These are phyloP conservation scores for Saussurea involucrata DNA, from an alignment of 129 eudicot genomes.

Conservation along the genomic window DNA sequence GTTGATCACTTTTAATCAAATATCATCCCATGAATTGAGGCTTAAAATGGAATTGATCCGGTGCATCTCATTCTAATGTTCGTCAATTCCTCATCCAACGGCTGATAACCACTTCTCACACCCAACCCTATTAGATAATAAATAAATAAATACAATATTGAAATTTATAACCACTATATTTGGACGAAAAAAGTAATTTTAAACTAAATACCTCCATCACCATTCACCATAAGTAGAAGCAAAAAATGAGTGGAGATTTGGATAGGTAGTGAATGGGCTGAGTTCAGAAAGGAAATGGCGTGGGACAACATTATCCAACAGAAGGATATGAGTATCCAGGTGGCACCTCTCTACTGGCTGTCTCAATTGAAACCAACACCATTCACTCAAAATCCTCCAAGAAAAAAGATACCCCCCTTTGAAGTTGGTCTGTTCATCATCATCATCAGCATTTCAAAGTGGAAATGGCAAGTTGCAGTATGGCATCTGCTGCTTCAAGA, in stretches of 20 bases:
- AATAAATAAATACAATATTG: not conserved
- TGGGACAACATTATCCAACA: conserved; percentile 7
- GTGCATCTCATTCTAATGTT: no score
- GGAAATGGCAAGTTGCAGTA: conserved; percentile 67
- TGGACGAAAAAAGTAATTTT: not conserved
- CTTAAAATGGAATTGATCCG: no score
- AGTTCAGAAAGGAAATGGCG: conserved; percentile 6
- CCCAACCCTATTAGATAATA: no score
- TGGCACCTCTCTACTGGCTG: conserved; percentile 43
- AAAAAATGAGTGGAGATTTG: not conserved
- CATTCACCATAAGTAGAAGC: not conserved
- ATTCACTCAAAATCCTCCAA: conserved; percentile 36
- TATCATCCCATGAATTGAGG: no score
- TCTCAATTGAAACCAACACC: conserved; percentile 30
- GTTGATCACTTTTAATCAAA: no score
- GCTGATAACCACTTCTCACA: no score
- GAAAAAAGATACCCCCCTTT: conserved; percentile 28
- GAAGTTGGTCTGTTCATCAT: not conserved
- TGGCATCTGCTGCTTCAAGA: conserved; percentile 75
- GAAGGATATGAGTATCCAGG: conserved; percentile 1
- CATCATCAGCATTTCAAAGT: not conserved
- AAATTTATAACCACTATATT: not conserved
- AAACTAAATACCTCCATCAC: not conserved
- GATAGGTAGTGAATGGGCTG: conserved; percentile 9
- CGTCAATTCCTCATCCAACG: no score